Evolutionary conservation across 768 basidiomycete species (phyloP), one percentile per base, ranked within the genome.

Genomic region (Tricholoma sp.): DNA sequence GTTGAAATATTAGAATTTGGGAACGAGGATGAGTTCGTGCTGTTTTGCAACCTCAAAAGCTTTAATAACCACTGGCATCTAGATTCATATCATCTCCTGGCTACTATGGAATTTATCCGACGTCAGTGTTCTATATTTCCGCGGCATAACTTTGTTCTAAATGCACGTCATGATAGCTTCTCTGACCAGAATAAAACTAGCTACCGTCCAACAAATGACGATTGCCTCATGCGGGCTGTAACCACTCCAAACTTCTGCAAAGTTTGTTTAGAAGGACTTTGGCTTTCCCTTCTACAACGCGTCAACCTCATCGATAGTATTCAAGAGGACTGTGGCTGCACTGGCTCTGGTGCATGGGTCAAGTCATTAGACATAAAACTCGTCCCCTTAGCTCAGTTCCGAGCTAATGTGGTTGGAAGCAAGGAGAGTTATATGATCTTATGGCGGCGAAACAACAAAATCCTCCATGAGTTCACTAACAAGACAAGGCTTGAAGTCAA

Each of bases 161-260:
- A 4, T 18, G 47, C n/a, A 52, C 9, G 29, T 33, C n/a, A 42
- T 24, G 5, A 17, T 58, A 89, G 88, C 17, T 90, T 79, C 65
- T 87, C 85, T 0, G 75, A 84, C 33, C 67, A 72, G 37, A 89
- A 91, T 62, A 67, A 68, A 52, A 90, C 86, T 0, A 79, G 80
- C 3, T 91, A 87, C 69, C 80, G 90, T n/a, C 90, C 90, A 3
- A 91, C 89, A 2, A 89, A 90, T 60, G 84, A 89, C 57, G 86
- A 84, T 66, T 91, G 90, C 65, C 81, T 91, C 48, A 91, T 92
- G 90, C 87, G 90, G 41, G 72, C 73, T 53, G 84, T 89, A 41
- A 83, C 79, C 29, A 76, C 79, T 0, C 84, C 88, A 54, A 80
- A 86, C 64, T 88, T 91, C 66, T 91, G 90, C 76, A 82, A 76